phyloP scores from a whole-genome alignment of 2,329 filamentous ascomycete species.

The Calonectria pseudoreteaudii region DNA sequence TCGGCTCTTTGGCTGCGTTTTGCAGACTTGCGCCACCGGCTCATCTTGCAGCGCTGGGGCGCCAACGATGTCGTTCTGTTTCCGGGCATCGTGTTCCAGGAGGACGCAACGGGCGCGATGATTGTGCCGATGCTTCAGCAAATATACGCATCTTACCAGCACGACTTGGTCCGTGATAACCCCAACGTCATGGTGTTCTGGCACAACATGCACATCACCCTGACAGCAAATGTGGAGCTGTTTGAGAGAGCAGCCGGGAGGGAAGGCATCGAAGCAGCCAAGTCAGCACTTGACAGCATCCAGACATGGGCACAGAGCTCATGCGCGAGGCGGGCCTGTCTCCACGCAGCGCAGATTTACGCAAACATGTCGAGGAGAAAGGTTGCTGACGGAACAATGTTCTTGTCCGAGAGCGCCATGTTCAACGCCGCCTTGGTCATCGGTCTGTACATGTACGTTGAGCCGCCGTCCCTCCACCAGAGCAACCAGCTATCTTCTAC shows the following conservation, averaged over 20 bases:
- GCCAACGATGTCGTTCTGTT: neutral
- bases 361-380: constrained; percentile 17
- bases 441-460: neutral
- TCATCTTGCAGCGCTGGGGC: neutral
- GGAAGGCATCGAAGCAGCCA: neutral
- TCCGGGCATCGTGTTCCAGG: neutral
- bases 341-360: constrained; percentile 11
- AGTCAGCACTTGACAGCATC: neutral
- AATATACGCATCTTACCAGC: neutral
- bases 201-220: neutral
- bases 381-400: constrained; percentile 21
- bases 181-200: neutral
- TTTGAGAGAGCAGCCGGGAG: neutral
- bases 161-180: neutral
- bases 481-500: neutral
- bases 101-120: neutral
- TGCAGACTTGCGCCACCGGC: neutral
- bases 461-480: neutral
- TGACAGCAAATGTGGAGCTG: neutral
- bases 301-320: neutral
- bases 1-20: neutral
- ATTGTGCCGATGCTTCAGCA: neutral
- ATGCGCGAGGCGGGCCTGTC: neutral
- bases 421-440: constrained; percentile 17
- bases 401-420: constrained; percentile 18